These are phyloP conservation scores for Lycium barbarum DNA, from an alignment of 257 asterid species.

Conservation along the genomic window DNA sequence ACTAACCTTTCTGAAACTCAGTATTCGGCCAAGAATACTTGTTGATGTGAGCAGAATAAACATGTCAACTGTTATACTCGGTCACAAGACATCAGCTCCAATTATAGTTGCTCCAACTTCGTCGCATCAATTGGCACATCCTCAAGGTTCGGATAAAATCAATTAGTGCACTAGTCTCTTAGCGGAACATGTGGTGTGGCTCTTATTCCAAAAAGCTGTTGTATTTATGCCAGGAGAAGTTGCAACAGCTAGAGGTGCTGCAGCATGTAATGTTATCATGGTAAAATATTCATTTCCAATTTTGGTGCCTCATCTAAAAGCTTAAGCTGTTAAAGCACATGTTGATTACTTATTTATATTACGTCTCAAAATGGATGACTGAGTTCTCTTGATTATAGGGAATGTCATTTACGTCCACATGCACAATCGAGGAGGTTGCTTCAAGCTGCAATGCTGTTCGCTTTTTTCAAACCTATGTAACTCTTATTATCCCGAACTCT, in stretches of 20 bases:
- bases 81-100: constrained; percentile 56
- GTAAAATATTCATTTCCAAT: constrained; percentile 37
- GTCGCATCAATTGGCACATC: constrained; percentile 60
- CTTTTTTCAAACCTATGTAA: constrained; percentile 69
- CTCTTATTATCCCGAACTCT: constrained; percentile 2
- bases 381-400: constrained; percentile 39
- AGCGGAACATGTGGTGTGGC: background rate
- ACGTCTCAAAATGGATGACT: background rate
- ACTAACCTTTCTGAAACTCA: constrained; percentile 30
- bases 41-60: constrained; percentile 63
- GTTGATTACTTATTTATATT: background rate
- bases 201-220: constrained; percentile 12
- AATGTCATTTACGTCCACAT: constrained; percentile 58
- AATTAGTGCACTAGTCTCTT: background rate
- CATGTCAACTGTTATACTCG: constrained; percentile 55
- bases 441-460: constrained; percentile 69
- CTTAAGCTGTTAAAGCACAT: background rate
- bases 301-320: background rate
- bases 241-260: constrained; percentile 73
- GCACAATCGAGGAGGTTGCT: constrained; percentile 72
- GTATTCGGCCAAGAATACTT: constrained; percentile 63
- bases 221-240: constrained; percentile 55
- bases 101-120: constrained; percentile 65
- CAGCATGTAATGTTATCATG: constrained; percentile 63
- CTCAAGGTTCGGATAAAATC: constrained; percentile 47